Evolutionary conservation across 176 grass and related monocot species (phyloP).

Genomic region (Juncus effusus): DNA sequence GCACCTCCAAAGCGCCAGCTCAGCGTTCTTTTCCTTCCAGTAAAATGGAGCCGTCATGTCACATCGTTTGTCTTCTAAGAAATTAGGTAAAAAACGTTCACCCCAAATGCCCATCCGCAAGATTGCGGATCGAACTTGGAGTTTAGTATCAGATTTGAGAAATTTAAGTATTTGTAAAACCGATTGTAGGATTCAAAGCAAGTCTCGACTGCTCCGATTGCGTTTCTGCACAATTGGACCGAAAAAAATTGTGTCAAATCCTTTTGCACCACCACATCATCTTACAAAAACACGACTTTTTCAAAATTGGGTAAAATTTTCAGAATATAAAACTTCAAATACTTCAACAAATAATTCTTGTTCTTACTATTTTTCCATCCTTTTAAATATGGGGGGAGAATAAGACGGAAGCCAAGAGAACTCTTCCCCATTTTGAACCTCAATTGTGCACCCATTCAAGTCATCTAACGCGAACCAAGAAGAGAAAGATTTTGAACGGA

Average conservation of each 20-base stretch:
- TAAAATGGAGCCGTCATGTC: conserved; percentile 64
- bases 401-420: conserved; percentile 74
- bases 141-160: conserved; percentile 65
- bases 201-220: conserved; percentile 96
- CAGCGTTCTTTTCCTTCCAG: conserved; percentile 46
- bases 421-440: conserved; percentile 82
- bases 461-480: conserved; percentile 92
- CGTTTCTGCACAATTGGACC: conserved; percentile 89
- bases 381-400: conserved; percentile 65
- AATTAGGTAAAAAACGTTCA: conserved; percentile 98
- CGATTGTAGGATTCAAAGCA: conserved; percentile 97
- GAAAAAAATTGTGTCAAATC: conserved; percentile 90
- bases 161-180: conserved; percentile 96
- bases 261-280: conserved; percentile 99
- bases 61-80: conserved; percentile 82
- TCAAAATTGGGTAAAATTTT: conserved; percentile 88
- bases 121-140: conserved; percentile 90
- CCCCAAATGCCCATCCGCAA: conserved; percentile 98
- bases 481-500: conserved; percentile 70
- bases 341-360: conserved; percentile 68
- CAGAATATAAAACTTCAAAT: conserved; percentile 93
- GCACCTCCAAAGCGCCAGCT: conserved; percentile 67
- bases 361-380: conserved; percentile 48
- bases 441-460: conserved; percentile 82
- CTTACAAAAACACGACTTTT: conserved; percentile 93